phyloP scores from a whole-genome alignment of 257 asterid genomes.

The Rehmannia glutinosa region DNA sequence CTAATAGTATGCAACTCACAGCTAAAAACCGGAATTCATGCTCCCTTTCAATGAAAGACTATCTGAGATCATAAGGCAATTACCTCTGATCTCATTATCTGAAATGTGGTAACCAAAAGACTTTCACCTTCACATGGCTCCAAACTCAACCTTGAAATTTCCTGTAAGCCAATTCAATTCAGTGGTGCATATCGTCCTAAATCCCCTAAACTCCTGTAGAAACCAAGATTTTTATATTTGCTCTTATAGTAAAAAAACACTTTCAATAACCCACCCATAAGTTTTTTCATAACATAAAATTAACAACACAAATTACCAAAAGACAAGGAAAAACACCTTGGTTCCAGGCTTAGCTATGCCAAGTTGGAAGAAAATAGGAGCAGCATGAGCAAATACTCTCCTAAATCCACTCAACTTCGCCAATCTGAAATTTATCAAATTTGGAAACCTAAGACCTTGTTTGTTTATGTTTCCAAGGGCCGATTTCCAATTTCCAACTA shows the following conservation, averaged over 20 bases:
- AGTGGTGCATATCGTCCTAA: neutral
- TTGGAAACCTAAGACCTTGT: slow-evolving; percentile 57
- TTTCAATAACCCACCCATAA: neutral
- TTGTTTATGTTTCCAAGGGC: too few relatives aligned
- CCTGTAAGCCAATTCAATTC: slow-evolving; percentile 27
- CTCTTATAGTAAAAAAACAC: too few relatives aligned
- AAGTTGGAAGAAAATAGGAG: slow-evolving; percentile 61
- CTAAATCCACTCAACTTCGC: slow-evolving; percentile 58
- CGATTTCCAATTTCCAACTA: too few relatives aligned
- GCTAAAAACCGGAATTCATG: too few relatives aligned
- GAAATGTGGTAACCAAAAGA: slow-evolving; percentile 47
- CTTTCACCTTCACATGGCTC: slow-evolving; percentile 63
- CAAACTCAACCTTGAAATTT: slow-evolving; percentile 62
- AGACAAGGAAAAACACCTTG: slow-evolving; percentile 32
- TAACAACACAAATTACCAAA: neutral
- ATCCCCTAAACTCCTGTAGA: neutral
- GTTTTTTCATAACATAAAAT: neutral
- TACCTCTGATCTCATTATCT: slow-evolving; percentile 67
- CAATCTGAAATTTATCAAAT: slow-evolving; percentile 53
- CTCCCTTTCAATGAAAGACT: too few relatives aligned
- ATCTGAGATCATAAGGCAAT: too few relatives aligned
- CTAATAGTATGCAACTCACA: too few relatives aligned
- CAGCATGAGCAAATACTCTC: slow-evolving; percentile 57
- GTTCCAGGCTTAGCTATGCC: slow-evolving; percentile 58
- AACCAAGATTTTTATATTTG: neutral